Base-by-base conservation (phyloP, 805 yeast species). In the Zygotorulaspora sp. region DNA sequence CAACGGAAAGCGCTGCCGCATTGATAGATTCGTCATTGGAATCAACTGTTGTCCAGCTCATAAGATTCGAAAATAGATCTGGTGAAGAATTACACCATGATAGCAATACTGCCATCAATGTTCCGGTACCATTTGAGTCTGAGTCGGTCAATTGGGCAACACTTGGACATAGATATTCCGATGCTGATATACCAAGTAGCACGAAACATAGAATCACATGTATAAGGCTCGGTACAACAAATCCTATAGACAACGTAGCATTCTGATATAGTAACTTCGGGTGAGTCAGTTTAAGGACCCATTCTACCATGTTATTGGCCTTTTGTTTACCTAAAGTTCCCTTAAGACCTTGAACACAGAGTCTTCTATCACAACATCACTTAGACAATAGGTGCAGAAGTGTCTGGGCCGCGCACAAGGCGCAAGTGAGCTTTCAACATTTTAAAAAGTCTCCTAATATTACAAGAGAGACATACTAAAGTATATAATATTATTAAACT, bases 41-140 rank as follows among this genome's bases (percentile, higher is more conserved):
- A 15, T 31, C 27, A 12, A 43, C 37, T 8, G 45, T 28, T 7
- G 60, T 54, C 67, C 67, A 62, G 40, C 62, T 58, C 44, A 62
- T 50, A 24, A 62, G 48, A 42, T 60, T 61, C 8, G 67, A 60
- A 31, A 62, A 57, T 4, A 62, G 37, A 47, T 62, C 67, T 2
- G 67, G 67, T 1, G 67, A 57, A 3, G 64, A 61, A 30, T 62
- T 62, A 37, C 67, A 62, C 62, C 63, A 61, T 11, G 67, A 57
- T 32, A 62, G 36, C 25, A 62, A 32, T 10, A 62, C 50, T 1
- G 63, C 62, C 45, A 58, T 48, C 10, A 60, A 19, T 3, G 53
- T 49, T 8, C 62, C 61, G 1, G 44, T 44, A 7, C 47, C 40
- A 33, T 32, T 39, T 6, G 43, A 38, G 20, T 35, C 47, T 12